Conservation (phyloP, 257 asterid species). For the Osmanthus fragrans region DNA sequence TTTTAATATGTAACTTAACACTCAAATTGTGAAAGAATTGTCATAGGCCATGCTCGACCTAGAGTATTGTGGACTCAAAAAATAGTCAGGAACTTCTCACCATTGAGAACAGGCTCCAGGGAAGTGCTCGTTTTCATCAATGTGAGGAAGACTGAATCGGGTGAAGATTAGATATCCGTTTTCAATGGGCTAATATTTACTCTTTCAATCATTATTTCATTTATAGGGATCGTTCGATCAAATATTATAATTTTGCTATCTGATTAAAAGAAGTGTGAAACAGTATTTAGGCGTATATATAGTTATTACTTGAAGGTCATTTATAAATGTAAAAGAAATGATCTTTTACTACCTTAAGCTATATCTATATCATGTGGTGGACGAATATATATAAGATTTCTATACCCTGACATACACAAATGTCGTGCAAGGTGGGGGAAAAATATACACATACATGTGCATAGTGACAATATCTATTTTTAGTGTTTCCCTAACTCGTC, state of each 20-base stretch:
- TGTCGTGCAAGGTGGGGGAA: too few relatives aligned
- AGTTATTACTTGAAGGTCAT: not conserved
- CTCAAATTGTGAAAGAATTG: too few relatives aligned
- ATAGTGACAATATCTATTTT: not conserved
- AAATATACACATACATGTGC: not conserved
- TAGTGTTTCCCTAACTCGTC: not conserved
- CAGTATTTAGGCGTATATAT: too few relatives aligned
- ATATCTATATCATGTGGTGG: not conserved
- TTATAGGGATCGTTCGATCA: not conserved
- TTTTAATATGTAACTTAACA: too few relatives aligned
- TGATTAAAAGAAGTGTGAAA: not conserved
- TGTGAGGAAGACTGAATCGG: not conserved
- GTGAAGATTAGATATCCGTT: too few relatives aligned
- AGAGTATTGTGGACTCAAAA: too few relatives aligned
- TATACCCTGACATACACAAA: too few relatives aligned
- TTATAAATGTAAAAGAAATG: not conserved
- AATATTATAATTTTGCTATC: too few relatives aligned
- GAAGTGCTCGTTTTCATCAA: not conserved
- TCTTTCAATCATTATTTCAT: not conserved
- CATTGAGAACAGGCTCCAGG: not conserved
- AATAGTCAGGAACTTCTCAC: too few relatives aligned
- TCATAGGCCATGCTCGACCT: too few relatives aligned
- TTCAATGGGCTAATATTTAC: not conserved
- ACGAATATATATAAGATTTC: not conserved
- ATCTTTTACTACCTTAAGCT: too few relatives aligned